Conservation (phyloP, 2,329 filamentous ascomycete species). For the Epichloe bromicola region DNA sequence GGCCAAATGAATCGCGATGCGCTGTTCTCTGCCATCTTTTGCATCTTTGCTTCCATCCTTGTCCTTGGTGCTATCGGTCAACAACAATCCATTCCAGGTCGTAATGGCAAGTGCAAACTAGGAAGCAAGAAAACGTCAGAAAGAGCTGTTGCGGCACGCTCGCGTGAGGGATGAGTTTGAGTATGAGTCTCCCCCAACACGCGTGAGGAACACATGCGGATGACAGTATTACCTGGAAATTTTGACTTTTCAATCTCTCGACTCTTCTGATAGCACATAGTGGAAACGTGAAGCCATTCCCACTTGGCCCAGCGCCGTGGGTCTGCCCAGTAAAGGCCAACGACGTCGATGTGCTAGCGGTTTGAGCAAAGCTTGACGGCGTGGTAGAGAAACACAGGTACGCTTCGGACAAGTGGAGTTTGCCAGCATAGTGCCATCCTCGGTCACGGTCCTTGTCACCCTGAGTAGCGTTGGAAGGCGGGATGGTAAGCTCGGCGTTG, state of each 20-base stretch:
- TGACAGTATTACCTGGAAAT: constrained; percentile 46
- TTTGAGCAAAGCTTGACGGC: constrained; percentile 71
- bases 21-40: constrained; percentile 50
- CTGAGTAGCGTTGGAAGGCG: constrained; percentile 54
- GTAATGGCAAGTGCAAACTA: constrained; percentile 87
- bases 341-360: constrained; percentile 66
- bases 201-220: background rate
- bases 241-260: constrained; percentile 84
- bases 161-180: no score
- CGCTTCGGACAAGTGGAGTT: constrained; percentile 84
- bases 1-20: constrained; percentile 82
- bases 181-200: background rate
- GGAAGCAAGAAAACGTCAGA: background rate
- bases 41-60: constrained; percentile 28
- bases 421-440: constrained; percentile 82
- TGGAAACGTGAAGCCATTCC: constrained; percentile 91
- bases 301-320: constrained; percentile 80
- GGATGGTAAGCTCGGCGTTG: constrained; percentile 85
- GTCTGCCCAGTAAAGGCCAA: constrained; percentile 85
- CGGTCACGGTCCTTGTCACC: constrained; percentile 58
- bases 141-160: background rate
- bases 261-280: constrained; percentile 84
- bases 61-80: constrained; percentile 42
- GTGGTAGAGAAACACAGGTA: constrained; percentile 96
- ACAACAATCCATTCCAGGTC: constrained; percentile 74